Evolutionary conservation across 78 protist species (phyloP), one percentile per base, ranked within the genome.

Genomic region (Dictyostelium intermedium): DNA sequence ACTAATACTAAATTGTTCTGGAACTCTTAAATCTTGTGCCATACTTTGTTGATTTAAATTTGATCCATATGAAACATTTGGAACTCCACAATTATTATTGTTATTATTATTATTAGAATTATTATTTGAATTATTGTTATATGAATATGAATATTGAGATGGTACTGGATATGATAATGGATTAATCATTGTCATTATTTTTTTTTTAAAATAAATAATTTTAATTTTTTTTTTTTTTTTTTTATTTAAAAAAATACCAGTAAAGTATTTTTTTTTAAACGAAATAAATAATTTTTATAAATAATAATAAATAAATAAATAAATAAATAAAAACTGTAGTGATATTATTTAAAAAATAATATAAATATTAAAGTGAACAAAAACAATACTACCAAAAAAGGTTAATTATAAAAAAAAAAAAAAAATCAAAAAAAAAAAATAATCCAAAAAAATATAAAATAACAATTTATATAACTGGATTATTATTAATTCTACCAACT

Each of bases 131-230:
- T 50, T 50, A 50, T 50, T 50, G 16, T 50, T 47, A 47, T 47
- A 50, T 50, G 61, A 16, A 50, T 63, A 63, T n/a, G 73, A 27
- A 25, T 63, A 63, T 63, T n/a, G 73, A 23, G 27, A 69, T 83
- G 45, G 32, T 39, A 79, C 84, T 14, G 93, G 80, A 78, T 78
- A 87, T 23, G 81, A 41, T 23, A 72, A 78, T n/a, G 93, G 93
- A 79, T 87, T 87, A 5, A 87, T 87, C 84, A 85, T 85, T 72
- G 85, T 50, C 56, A 87, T 56, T 69, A 39, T 45, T 45, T 50
- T 50, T 50, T 16, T 16, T 16, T 16, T 50, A 16, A 18, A 50
- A 50, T 50, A 16, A 50, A 50, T 16, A 50, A 50, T 50, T 16
- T 16, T 0, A 16, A 3, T 50, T 50, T 50, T 50, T 16, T 16